Conservation (phyloP, 352 stramenopile species). For the Phytophthora parvispora region DNA sequence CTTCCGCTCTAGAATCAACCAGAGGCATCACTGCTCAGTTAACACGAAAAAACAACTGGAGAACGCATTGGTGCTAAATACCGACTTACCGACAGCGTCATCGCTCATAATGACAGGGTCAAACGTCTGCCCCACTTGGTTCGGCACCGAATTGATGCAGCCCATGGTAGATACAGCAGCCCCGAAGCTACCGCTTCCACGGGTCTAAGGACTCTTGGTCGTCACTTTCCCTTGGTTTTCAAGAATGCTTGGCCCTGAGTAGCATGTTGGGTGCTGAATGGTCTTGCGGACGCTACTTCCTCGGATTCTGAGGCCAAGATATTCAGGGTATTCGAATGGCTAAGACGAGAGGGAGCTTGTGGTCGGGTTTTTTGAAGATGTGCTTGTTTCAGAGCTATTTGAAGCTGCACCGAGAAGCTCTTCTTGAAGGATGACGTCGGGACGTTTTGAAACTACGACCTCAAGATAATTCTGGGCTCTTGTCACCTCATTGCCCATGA, state of each 20-base stretch:
- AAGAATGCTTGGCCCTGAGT: constrained; percentile 17
- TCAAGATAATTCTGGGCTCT: neutral
- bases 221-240: constrained; percentile 20
- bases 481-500: constrained; percentile 18
- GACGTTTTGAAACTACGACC: constrained; percentile 23
- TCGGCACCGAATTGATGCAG: constrained; percentile 71
- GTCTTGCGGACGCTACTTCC: constrained; percentile 20
- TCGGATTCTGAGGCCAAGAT: constrained; percentile 25
- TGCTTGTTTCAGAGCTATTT: constrained; percentile 22
- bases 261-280: neutral
- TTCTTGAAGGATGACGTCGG: neutral
- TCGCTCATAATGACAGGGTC: constrained; percentile 51
- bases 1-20: constrained; percentile 44
- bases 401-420: constrained; percentile 1
- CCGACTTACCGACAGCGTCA: constrained; percentile 33
- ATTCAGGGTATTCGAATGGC: constrained; percentile 9
- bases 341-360: constrained; percentile 18
- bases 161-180: constrained; percentile 46
- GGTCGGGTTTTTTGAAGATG: constrained; percentile 1
- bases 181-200: neutral
- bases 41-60: neutral
- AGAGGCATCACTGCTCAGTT: neutral
- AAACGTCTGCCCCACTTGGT: constrained; percentile 52
- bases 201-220: constrained; percentile 3
- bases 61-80: neutral